These are phyloP conservation scores for Omphalea diandra DNA, from an alignment of 441 rosid genomes.

Conservation along the genomic window DNA sequence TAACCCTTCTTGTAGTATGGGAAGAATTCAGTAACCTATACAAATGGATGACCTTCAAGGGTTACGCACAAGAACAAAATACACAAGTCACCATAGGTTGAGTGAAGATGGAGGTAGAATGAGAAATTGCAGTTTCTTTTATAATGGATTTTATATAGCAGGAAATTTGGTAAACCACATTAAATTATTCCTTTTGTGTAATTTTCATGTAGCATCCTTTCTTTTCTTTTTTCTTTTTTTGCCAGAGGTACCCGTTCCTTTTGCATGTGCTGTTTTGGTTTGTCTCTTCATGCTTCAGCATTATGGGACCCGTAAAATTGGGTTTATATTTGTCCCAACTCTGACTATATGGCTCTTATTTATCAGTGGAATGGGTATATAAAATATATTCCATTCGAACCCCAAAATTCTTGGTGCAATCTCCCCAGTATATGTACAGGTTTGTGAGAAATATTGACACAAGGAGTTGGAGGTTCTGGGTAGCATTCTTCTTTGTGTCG, in stretches of 20 bases:
- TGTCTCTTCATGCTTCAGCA: constrained; percentile 59
- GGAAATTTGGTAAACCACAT: no score
- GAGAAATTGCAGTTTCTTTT: no score
- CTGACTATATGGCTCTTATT: constrained; percentile 51
- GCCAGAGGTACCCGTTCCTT: constrained; percentile 56
- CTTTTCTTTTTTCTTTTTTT: background rate
- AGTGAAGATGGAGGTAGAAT: no score
- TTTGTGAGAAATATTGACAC: constrained; percentile 34
- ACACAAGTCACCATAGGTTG: no score
- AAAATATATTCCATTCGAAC: constrained; percentile 40
- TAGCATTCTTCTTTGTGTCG: constrained; percentile 54
- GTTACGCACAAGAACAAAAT: no score
- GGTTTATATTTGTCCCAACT: constrained; percentile 53
- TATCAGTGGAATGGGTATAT: constrained; percentile 51
- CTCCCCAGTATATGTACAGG: constrained; percentile 46
- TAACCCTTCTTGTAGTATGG: no score
- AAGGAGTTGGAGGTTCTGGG: constrained; percentile 48
- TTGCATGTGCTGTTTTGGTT: constrained; percentile 53
- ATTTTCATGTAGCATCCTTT: background rate
- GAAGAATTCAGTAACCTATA: no score
- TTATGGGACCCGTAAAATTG: constrained; percentile 52
- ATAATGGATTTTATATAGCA: no score
- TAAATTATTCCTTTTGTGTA: background rate
- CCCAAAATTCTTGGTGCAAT: constrained; percentile 37
- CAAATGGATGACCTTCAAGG: no score